These are phyloP conservation scores for Solanum gracilifrons DNA, from an alignment of 257 asterid species.

Conservation along the genomic window DNA sequence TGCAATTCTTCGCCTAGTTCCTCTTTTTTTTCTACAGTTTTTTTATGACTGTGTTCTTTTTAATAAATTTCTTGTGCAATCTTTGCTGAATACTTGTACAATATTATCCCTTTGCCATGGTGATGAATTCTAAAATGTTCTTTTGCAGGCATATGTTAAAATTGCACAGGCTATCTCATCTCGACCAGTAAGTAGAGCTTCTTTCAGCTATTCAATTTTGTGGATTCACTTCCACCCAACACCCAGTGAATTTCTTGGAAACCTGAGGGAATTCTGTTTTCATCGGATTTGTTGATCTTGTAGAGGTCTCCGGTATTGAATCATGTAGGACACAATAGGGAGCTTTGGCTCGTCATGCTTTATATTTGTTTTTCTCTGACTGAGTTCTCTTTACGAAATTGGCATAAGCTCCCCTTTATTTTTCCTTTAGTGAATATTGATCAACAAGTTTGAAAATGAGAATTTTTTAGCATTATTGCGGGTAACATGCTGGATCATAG, in stretches of 20 bases:
- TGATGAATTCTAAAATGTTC: conserved; percentile 2
- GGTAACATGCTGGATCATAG: not conserved
- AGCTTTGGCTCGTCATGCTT: not conserved
- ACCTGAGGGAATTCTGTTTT: not conserved
- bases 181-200: conserved; percentile 63
- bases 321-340: not conserved
- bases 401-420: not conserved
- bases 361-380: not conserved
- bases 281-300: not conserved
- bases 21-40: not conserved
- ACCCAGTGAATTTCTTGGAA: not conserved
- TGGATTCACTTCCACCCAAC: not conserved
- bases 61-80: not conserved
- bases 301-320: not conserved
- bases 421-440: not conserved
- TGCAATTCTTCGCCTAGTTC: not conserved
- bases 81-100: not conserved
- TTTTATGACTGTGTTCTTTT: not conserved
- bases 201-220: not conserved
- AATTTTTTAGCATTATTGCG: too few relatives aligned
- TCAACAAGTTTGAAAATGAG: not conserved
- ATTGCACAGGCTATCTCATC: conserved; percentile 97
- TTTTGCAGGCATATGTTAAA: conserved; percentile 81
- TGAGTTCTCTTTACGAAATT: not conserved
- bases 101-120: not conserved